These are phyloP conservation scores for Bipolaris sorokiniana DNA, from an alignment of 2,329 filamentous ascomycete species.

Conservation along the genomic window DNA sequence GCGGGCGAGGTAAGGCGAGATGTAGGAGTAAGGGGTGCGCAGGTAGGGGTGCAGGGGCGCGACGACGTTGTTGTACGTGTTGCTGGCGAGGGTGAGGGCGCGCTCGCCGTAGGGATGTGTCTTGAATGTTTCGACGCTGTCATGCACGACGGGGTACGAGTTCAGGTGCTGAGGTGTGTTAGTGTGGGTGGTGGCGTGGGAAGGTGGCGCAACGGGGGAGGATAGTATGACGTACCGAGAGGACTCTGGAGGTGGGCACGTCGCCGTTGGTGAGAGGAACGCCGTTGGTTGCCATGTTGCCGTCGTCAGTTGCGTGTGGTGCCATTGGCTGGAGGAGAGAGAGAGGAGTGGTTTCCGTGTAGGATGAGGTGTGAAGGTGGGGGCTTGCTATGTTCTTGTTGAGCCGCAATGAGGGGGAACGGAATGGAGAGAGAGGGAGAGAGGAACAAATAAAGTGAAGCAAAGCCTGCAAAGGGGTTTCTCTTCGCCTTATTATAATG, in stretches of 20 bases:
- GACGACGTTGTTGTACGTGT: conserved; percentile 76
- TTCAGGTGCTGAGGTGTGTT: conserved; percentile 70
- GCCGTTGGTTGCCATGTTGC: conserved; percentile 40
- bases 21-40: conserved; percentile 77
- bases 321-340: conserved; percentile 25
- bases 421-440: conserved; percentile 12
- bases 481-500: conserved; percentile 35
- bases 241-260: conserved; percentile 47
- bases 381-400: not conserved
- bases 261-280: conserved; percentile 50
- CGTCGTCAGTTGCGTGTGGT: conserved; percentile 45
- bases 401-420: conserved; percentile 1
- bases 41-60: conserved; percentile 81
- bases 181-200: not conserved
- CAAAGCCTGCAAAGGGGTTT: conserved; percentile 6
- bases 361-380: not conserved
- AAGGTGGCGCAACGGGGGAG: not conserved
- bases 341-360: not conserved
- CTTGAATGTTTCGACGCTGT: conserved; percentile 79
- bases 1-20: conserved; percentile 82
- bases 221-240: conserved; percentile 43
- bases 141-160: conserved; percentile 82
- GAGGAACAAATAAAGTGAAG: conserved; percentile 18
- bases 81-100: conserved; percentile 76
- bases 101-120: conserved; percentile 82